Base-by-base conservation (phyloP, 768 basidiomycete species). In the Calocybe indica region DNA sequence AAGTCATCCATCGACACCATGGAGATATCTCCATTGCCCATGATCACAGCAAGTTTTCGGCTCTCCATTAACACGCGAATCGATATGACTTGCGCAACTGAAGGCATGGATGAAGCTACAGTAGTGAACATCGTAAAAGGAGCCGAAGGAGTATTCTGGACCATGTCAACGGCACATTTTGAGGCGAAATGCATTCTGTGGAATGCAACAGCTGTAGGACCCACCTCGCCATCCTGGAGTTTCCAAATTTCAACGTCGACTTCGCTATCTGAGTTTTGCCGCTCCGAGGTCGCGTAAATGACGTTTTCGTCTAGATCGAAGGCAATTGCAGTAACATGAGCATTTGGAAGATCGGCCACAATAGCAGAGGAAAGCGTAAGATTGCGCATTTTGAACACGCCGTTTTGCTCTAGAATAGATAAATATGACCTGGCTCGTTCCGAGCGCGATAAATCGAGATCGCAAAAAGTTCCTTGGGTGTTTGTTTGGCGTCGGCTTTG, bases 11-110 rank as follows among this genome's bases (percentile, higher is more conserved):
- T 55, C 10, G 76, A 66, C 40, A 88, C 61, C 36, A 82, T 80
- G 7, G 80, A 81, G 47, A 98, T 92, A 58, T 96, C 94, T 43
- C 95, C 95, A 6, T 80, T 78, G 6, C 80, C 74, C 54, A 83
- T 80, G 10, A 95, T 75, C 7, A 84, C 61, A 5, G 75, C 80
- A 7, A 97, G 66, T 2, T 73, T 70, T 41, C 81, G 72, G n/a
- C 74, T 73, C 53, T 96, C 93, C 4, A 85, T 72, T 28, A 92
- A 68, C 41, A 90, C 78, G 45, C 77, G 75, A 47, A 93, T 70
- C 28, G 79, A 79, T 10, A 89, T 63, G 9, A 87, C 71, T 59
- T 86, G 75, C 8, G 52, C 43, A 30, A 44, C 53, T 13, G 60
- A 52, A 10, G 48, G 51, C 47, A 55, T 50, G 10, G 62, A 55